phyloP scores from a whole-genome alignment of 257 asterid species.

The Rhazya stricta region DNA sequence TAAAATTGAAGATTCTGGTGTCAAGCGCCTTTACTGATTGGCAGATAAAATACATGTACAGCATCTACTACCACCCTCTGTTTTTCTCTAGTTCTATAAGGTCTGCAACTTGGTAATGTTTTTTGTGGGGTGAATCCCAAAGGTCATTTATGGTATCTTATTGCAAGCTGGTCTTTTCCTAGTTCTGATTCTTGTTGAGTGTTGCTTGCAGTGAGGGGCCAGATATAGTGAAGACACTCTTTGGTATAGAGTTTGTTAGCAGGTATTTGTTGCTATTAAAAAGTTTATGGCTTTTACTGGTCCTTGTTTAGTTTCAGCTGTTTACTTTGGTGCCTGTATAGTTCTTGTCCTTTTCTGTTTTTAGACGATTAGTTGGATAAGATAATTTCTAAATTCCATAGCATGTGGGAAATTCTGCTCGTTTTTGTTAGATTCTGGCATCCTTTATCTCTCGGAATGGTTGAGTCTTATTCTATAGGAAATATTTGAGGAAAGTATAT shows the following conservation, averaged over 20 bases:
- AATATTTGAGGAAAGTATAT: background rate
- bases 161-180: background rate
- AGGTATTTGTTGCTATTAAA: constrained; percentile 46
- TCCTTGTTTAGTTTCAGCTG: background rate
- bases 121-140: background rate
- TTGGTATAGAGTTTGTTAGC: constrained; percentile 86
- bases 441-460: background rate
- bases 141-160: background rate
- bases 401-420: background rate
- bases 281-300: constrained; percentile 5
- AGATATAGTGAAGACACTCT: constrained; percentile 72
- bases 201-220: constrained; percentile 61
- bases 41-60: background rate
- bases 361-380: background rate
- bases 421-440: background rate
- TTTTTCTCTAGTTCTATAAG: background rate
- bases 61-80: constrained; percentile 3
- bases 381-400: background rate
- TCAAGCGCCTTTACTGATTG: background rate
- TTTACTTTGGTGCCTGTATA: background rate
- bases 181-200: constrained; percentile 2
- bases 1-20: background rate
- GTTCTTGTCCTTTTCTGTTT: background rate
- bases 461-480: background rate
- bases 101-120: background rate